Evolutionary conservation across 345 rosid species (phyloP), one percentile per base, ranked within the genome.

Genomic region (Salix suchowensis): DNA sequence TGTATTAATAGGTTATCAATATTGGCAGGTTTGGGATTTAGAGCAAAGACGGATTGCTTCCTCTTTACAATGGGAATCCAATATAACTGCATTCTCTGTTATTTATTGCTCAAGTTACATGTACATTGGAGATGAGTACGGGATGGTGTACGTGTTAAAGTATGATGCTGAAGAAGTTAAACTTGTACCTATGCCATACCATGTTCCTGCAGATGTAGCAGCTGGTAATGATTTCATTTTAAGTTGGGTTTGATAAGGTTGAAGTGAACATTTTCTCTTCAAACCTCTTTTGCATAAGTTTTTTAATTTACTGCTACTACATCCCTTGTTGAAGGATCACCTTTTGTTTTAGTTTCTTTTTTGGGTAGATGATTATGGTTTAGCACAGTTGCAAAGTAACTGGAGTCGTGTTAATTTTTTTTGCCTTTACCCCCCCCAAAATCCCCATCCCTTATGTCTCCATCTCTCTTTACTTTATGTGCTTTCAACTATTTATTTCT

Each of bases 81-180:
- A 39, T 62, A 69, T 81, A 60, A 81, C 84, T 4, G 77, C 84
- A 24, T 81, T 81, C 69, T 81, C 84, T 7, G 70, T 76, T 7
- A 81, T 81, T 60, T 44, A 10, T 76, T 77, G 80, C 70, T 68
- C 80, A 24, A 67, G 71, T 68, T 77, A 72, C 71, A 81, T 81
- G 84, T 81, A 76, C 68, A 70, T 81, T 50, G 84, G 84, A 37
- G 84, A 81, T 30, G 80, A 81, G 73, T 77, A 72, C 39, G 84
- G 84, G 30, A 76, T 77, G 80, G 71, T 81, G 7, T 77, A 21
- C 46, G 84, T 81, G 21, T 67, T 76, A 18, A 73, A 73, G 40
- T 81, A 76, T 73, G 77, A 72, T 64, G 54, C 65, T 10, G 78
- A 81, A 21, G 77, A 69, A 26, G 36, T 15, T 21, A 72, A 68